Base-by-base conservation (phyloP, 345 rosid species). In the Pistacia vera region DNA sequence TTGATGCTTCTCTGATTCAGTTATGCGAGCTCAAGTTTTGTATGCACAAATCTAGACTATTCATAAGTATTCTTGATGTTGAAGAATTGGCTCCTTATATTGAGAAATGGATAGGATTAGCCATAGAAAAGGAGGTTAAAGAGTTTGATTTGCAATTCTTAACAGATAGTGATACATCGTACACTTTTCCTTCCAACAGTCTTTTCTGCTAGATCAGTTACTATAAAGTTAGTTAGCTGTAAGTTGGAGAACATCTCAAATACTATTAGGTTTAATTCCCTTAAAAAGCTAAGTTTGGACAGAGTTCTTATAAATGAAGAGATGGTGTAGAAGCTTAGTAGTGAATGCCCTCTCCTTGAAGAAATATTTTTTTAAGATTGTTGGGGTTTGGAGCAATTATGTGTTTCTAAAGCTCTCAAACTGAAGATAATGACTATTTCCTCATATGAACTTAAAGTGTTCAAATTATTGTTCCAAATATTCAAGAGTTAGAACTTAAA, bases 21-120 rank as follows among this genome's bases (percentile, higher is more conserved):
- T 64, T 64, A 6, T 64, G 49, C 28, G 10, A 64, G 11, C 36
- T 30, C 13, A 14, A 33, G 18, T 63, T 63, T 5, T 35, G 10
- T 30, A 63, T 63, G 10, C 66, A 33, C 44, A 63, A 63, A 63
- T 63, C 33, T 63, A 63, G 68, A 28, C 68, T 64, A 14, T 35
- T 36, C 48, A 63, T 63, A 14, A 9, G 49, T 36, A 0, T 12
- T 14, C 17, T 25, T 46, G 8, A 48, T 22, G 8, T 20, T 22
- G 30, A 25, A n/a, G 11, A 22, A 8, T 59, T 7, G 11, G 11
- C 11, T 9, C 35, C 30, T 8, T 59, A 7, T 59, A 11, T 59
- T 25, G 63, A 25, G 20, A 25, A 0, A 59, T 59, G 63, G 63
- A 59, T 59, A 59, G 16, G 13, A 59, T 59, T 8, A 10, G 63